Evolutionary conservation across 495 filamentous ascomycete genomes (phyloP).

Genomic region (Diplogelasinospora grovesii): DNA sequence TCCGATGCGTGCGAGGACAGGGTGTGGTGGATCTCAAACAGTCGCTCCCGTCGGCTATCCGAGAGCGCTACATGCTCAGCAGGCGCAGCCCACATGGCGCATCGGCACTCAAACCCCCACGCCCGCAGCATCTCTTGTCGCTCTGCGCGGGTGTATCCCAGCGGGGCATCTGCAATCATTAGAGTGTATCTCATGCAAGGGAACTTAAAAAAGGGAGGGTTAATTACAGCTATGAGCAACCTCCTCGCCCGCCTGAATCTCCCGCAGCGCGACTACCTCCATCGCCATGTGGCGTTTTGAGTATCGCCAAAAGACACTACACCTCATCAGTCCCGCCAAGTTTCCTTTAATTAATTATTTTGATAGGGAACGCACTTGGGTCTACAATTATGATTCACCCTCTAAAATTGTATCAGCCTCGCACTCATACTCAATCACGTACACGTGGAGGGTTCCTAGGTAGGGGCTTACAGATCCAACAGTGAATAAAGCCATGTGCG

Average conservation of each 20-base stretch:
- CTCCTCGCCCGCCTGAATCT: constrained; percentile 27
- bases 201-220: not conserved
- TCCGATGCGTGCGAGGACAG: not conserved
- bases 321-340: not conserved
- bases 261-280: constrained; percentile 27
- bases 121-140: constrained; percentile 16
- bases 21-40: constrained; percentile 22
- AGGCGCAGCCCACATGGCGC: constrained; percentile 22
- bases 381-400: constrained; percentile 31
- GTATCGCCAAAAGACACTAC: constrained; percentile 24
- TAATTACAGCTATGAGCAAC: constrained; percentile 30
- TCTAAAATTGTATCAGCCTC: too few relatives aligned
- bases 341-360: not conserved
- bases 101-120: constrained; percentile 30
- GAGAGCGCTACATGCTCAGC: constrained; percentile 11
- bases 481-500: constrained; percentile 24
- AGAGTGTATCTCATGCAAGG: not conserved
- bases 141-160: constrained; percentile 24
- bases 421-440: too few relatives aligned
- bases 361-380: constrained; percentile 22
- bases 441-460: too few relatives aligned
- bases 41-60: constrained; percentile 18
- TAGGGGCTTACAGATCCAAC: too few relatives aligned
- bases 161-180: constrained; percentile 21
- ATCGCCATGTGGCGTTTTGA: constrained; percentile 18